Percentiles rank a stretch among this genome's conserved stretches.
Evolutionary conservation across 305 asterid genomes (phyloP).

Genomic region (Ruellia speciosa): DNA sequence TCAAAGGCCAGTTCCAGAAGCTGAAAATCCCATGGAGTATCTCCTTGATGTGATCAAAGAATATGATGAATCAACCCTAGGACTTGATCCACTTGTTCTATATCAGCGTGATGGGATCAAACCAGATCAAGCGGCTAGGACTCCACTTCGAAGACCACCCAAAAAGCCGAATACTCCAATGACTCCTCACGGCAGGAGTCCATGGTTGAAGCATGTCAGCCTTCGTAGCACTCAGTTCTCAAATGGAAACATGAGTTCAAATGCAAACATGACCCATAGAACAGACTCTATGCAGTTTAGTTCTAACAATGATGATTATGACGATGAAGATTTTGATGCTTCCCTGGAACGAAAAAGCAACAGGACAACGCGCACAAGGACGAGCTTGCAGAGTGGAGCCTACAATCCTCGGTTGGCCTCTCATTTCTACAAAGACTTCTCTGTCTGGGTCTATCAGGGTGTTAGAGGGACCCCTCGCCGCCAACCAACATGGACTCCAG

Average conservation of each 20-base stretch:
- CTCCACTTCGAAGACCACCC: slow-evolving; percentile 47
- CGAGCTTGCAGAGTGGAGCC: slow-evolving; percentile 41
- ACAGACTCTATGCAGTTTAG: slow-evolving; percentile 30
- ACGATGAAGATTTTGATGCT: slow-evolving; percentile 49
- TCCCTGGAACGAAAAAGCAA: slow-evolving; percentile 50
- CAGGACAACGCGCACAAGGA: slow-evolving; percentile 39
- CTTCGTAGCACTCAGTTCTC: slow-evolving; percentile 52
- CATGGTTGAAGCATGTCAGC: slow-evolving; percentile 48
- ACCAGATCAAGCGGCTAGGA: slow-evolving; percentile 48
- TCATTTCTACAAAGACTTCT: slow-evolving; percentile 76
- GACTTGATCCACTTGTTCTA: slow-evolving; percentile 66
- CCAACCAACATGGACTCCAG: slow-evolving; percentile 76
- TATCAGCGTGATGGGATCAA: slow-evolving; percentile 63
- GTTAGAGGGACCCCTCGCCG: slow-evolving; percentile 69
- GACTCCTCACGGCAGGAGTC: slow-evolving; percentile 34
- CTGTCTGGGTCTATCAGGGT: slow-evolving; percentile 70
- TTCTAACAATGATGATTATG: slow-evolving; percentile 20
- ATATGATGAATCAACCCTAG: slow-evolving; percentile 66
- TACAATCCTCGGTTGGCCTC: slow-evolving; percentile 64
- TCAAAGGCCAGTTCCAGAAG: slow-evolving; percentile 76
- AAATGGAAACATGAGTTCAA: slow-evolving; percentile 34
- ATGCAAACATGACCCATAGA: slow-evolving; percentile 33
- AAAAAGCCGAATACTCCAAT: slow-evolving; percentile 23
- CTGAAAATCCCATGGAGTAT: slow-evolving; percentile 65
- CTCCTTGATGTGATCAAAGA: slow-evolving; percentile 84